Conservation (phyloP, 2,329 filamentous ascomycete genomes). For the Myriangium duriaei region DNA sequence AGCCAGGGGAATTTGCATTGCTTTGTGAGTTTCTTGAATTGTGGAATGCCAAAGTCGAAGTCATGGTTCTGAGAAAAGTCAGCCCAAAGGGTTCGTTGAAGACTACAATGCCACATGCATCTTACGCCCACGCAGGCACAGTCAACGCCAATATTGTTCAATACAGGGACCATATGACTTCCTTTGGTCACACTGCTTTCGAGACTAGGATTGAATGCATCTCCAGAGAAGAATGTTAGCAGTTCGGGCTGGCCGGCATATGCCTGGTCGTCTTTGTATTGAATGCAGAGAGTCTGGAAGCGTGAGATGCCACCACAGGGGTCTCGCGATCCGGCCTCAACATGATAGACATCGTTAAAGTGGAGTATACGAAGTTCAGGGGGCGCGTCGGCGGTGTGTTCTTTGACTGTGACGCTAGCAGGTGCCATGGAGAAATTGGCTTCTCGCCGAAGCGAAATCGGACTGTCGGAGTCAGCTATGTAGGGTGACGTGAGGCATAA, state of each 20-base stretch:
- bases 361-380: slow-evolving; percentile 74
- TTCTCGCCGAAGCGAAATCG: too few relatives aligned
- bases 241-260: slow-evolving; percentile 53
- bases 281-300: slow-evolving; percentile 65
- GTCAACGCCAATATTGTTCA: slow-evolving; percentile 66
- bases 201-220: slow-evolving; percentile 83
- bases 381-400: slow-evolving; percentile 20
- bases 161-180: slow-evolving; percentile 74
- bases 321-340: slow-evolving; percentile 63
- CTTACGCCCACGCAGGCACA: slow-evolving; percentile 71
- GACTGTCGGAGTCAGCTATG: too few relatives aligned
- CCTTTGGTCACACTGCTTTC: slow-evolving; percentile 82
- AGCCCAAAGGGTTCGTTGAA: not conserved
- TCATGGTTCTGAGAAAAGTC: slow-evolving; percentile 59
- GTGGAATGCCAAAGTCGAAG: slow-evolving; percentile 76
- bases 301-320: slow-evolving; percentile 71
- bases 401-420: slow-evolving; percentile 8
- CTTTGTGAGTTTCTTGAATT: slow-evolving; percentile 59
- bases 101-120: not conserved
- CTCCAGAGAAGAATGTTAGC: slow-evolving; percentile 76
- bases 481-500: too few relatives aligned
- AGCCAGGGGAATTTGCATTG: slow-evolving; percentile 84
- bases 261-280: slow-evolving; percentile 53
- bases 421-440: too few relatives aligned
- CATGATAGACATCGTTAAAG: slow-evolving; percentile 90